Percentiles rank a stretch among this genome's conserved stretches.
Evolutionary conservation across 208 protist genomes (phyloP).

Genomic region (Trypanosoma lewisi): DNA sequence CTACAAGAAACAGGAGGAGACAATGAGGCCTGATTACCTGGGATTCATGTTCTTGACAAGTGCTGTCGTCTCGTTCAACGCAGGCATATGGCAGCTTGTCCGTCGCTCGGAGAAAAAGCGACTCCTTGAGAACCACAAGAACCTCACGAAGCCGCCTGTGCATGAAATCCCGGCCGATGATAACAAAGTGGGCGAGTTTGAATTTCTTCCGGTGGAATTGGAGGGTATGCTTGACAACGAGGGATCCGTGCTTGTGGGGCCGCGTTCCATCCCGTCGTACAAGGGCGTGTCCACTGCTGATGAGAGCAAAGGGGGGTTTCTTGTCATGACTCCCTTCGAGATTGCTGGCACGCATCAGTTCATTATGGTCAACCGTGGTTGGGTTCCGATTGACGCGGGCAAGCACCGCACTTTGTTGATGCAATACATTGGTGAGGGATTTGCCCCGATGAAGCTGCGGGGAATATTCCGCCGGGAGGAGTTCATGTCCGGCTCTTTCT

Average conservation of each 20-base stretch:
- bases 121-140: constrained; percentile 82
- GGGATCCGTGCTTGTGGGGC: constrained; percentile 78
- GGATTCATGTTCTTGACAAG: constrained; percentile 76
- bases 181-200: constrained; percentile 49
- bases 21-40: constrained; percentile 88
- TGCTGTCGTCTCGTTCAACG: constrained; percentile 85
- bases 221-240: constrained; percentile 86
- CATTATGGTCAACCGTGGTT: constrained; percentile 86
- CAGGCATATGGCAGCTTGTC: constrained; percentile 84
- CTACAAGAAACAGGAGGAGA: constrained; percentile 17
- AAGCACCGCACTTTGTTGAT: constrained; percentile 79
- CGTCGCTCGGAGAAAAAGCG: constrained; percentile 72
- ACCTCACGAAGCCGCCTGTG: constrained; percentile 58
- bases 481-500: constrained; percentile 51
- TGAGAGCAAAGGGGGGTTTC: constrained; percentile 81
- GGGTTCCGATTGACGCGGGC: constrained; percentile 85
- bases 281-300: constrained; percentile 69
- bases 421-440: constrained; percentile 87
- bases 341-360: constrained; percentile 64
- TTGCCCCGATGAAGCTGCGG: constrained; percentile 37
- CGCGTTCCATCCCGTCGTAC: constrained; percentile 78
- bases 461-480: constrained; percentile 81
- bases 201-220: constrained; percentile 58
- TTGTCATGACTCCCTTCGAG: constrained; percentile 85
- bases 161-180: constrained; percentile 41